Evolutionary conservation across 768 basidiomycete species (phyloP).

Genomic region (Tylopilus sp.): DNA sequence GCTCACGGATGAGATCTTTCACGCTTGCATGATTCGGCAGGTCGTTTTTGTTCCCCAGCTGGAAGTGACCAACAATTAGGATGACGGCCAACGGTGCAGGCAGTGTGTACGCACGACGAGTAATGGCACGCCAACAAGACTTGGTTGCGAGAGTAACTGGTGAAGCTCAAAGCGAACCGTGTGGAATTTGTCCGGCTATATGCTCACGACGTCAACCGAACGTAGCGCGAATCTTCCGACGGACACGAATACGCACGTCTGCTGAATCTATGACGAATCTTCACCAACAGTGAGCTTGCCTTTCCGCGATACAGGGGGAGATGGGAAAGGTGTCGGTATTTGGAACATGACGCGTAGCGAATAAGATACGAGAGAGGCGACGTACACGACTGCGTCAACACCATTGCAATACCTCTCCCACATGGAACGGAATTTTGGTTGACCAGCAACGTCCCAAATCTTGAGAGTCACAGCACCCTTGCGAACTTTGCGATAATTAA

Average conservation of each 20-base stretch:
- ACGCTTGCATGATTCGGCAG: conserved; percentile 70
- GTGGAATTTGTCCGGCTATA: conserved; percentile 75
- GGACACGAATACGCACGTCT: conserved; percentile 55
- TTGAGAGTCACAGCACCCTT: conserved; percentile 91
- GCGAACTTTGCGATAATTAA: conserved; percentile 83
- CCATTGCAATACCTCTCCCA: conserved; percentile 95
- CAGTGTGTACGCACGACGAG: conserved; percentile 62
- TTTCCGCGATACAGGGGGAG: background rate
- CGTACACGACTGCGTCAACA: conserved; percentile 89
- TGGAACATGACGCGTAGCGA: background rate
- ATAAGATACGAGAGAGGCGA: background rate
- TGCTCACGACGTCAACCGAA: conserved; percentile 2
- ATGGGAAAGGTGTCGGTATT: background rate
- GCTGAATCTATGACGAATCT: conserved; percentile 93
- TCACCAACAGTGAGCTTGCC: conserved; percentile 16
- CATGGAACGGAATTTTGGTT: conserved; percentile 92
- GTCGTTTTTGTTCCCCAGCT: conserved; percentile 96
- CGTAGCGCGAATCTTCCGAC: background rate
- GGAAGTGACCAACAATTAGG: background rate
- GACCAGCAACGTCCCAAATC: conserved; percentile 95
- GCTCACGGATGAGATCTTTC: conserved; percentile 75
- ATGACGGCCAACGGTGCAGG: background rate
- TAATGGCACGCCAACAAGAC: conserved; percentile 68
- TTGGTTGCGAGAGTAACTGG: conserved; percentile 65
- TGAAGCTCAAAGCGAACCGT: conserved; percentile 83